These are phyloP conservation scores for Solanum lycopersicoides DNA, from an alignment of 257 asterid species.

Conservation along the genomic window DNA sequence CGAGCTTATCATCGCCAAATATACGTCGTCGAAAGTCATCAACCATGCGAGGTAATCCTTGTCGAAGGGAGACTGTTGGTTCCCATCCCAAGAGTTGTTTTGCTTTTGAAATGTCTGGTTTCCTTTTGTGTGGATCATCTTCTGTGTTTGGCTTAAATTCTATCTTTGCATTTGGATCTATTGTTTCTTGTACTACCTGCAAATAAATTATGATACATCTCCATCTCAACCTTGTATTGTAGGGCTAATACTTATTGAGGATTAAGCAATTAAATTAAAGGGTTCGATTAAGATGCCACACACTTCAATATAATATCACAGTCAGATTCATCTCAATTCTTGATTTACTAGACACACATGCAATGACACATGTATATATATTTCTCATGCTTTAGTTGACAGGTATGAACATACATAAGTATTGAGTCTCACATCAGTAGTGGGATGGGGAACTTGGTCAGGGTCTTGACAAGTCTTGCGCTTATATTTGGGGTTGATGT, in stretches of 20 bases:
- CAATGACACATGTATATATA: neutral
- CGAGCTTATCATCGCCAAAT: slow-evolving; percentile 16
- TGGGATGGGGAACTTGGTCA: neutral
- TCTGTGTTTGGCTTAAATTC: slow-evolving; percentile 70
- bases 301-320: neutral
- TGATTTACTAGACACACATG: neutral
- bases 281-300: neutral
- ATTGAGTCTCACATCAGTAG: neutral
- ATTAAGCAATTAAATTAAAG: neutral
- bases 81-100: slow-evolving; percentile 69
- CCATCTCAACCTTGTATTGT: neutral
- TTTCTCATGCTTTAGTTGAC: neutral
- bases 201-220: neutral
- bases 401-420: neutral
- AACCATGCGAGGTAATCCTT: slow-evolving; percentile 85
- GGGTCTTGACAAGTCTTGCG: neutral
- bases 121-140: slow-evolving; percentile 85
- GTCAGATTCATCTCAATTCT: neutral
- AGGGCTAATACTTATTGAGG: neutral
- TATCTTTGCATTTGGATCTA: slow-evolving; percentile 67
- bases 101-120: slow-evolving; percentile 82
- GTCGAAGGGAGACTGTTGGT: slow-evolving; percentile 53
- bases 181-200: slow-evolving; percentile 79
- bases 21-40: slow-evolving; percentile 59
- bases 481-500: neutral